phyloP scores from a whole-genome alignment of 2,329 filamentous ascomycete genomes.

The Lasiodiplodia sp. region DNA sequence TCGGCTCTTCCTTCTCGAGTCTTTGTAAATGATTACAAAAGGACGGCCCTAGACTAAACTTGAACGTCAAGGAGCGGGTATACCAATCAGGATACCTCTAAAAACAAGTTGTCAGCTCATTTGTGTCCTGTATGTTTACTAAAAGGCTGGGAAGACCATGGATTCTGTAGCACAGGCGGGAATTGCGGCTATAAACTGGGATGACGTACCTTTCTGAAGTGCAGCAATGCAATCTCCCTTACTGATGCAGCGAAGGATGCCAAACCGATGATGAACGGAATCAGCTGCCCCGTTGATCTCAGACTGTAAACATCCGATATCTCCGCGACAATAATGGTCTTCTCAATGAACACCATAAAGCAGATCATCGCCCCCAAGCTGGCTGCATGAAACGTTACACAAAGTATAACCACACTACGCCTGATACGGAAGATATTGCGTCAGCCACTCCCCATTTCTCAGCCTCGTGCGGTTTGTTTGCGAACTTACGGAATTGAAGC shows the following conservation, averaged over 20 bases:
- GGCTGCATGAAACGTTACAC: background rate
- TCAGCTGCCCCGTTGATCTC: constrained; percentile 11
- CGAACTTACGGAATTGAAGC: background rate
- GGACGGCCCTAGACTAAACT: background rate
- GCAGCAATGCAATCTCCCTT: background rate
- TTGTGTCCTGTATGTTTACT: background rate
- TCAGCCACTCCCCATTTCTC: background rate
- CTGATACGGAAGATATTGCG: background rate
- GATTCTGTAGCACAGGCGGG: no score
- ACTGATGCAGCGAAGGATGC: background rate
- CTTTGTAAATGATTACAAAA: background rate
- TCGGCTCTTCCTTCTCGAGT: background rate
- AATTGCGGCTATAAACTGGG: background rate
- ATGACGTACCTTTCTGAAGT: background rate
- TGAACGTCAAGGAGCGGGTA: background rate
- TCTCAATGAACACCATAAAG: constrained; percentile 9
- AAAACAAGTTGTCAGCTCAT: background rate
- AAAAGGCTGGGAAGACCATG: no score
- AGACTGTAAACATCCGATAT: constrained; percentile 2
- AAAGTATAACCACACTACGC: background rate
- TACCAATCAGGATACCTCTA: background rate
- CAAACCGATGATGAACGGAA: constrained; percentile 17
- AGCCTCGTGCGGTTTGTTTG: background rate
- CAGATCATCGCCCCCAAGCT: background rate
- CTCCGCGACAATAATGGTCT: background rate